Evolutionary conservation across 1,284 basidiomycete genomes (phyloP), one percentile per base, ranked within the genome.

Genomic region (Pseudozyma flocculosa): DNA sequence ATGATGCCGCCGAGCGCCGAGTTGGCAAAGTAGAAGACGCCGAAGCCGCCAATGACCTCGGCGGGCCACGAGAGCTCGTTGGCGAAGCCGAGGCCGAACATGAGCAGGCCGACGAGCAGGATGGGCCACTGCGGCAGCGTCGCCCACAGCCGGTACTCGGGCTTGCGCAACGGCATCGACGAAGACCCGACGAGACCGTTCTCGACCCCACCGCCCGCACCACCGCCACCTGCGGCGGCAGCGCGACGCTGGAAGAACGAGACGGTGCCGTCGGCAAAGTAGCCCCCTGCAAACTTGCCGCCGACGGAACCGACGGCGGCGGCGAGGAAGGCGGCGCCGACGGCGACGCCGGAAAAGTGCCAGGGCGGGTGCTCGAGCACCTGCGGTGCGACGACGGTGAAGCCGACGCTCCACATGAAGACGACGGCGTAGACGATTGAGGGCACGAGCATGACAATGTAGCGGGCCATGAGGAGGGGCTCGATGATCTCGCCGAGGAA

Each of bases 131-230:
- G 70, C 0, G 73, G 63, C 3, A 75, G 51, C 23, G 75, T 48
- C 11, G 78, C 75, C 71, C 75, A 79, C 2, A 78, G 62, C 14
- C 79, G 68, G 50, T 79, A 70, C 52, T 80, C 79, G 13, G 79
- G 79, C 45, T 77, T 34, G 32, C 32, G 32, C 8, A 34, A 3
- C 32, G 9, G 3, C 32, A 34, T 34, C 15, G 62, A 29, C 79
- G 73, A n/a, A n/a, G n/a, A n/a, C n/a, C 53, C 40, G 24, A 51
- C 46, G n/a, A n/a, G n/a, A n/a, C n/a, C n/a, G n/a, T n/a, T n/a
- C n/a, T n/a, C n/a, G n/a, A n/a, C n/a, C n/a, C n/a, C n/a, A n/a
- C n/a, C n/a, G n/a, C n/a, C n/a, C n/a, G n/a, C n/a, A n/a, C n/a
- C n/a, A 1, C 45, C 34, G 19, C 19, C 21, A 1, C 40, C 24